phyloP scores from a whole-genome alignment of 805 yeast species.

The Sungouiella thailandica region DNA sequence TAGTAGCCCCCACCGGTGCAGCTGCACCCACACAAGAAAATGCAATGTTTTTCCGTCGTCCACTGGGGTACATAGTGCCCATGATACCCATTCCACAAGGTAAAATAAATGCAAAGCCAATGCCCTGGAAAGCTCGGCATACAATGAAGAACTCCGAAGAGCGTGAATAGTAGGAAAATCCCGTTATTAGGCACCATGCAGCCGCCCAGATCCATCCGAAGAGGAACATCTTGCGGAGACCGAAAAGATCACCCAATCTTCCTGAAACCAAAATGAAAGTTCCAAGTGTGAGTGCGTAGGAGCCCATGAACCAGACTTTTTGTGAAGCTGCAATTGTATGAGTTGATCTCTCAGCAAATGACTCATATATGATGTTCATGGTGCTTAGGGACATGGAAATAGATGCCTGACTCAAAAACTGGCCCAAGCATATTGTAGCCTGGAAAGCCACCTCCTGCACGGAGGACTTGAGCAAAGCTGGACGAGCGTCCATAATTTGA shows the following conservation, averaged over 20 bases:
- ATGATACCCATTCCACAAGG: slow-evolving; percentile 61
- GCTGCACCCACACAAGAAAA: slow-evolving; percentile 55
- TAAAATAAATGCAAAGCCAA: slow-evolving; percentile 54
- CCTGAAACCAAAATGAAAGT: slow-evolving; percentile 69
- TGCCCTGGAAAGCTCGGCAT: slow-evolving; percentile 60
- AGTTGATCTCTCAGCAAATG: slow-evolving; percentile 16
- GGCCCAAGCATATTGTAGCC: slow-evolving; percentile 20
- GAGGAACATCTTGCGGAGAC: slow-evolving; percentile 50
- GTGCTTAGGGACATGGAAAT: slow-evolving; percentile 35
- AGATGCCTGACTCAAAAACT: slow-evolving; percentile 33
- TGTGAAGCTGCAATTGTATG: slow-evolving; percentile 4
- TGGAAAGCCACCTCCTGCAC: slow-evolving; percentile 11
- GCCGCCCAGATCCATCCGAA: slow-evolving; percentile 53
- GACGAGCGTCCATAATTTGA: slow-evolving; percentile 8
- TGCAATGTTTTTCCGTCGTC: slow-evolving; percentile 46
- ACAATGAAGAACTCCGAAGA: slow-evolving; percentile 46
- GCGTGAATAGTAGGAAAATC: slow-evolving; percentile 48
- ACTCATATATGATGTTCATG: slow-evolving; percentile 30
- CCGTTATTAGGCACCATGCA: slow-evolving; percentile 58
- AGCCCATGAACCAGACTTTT: slow-evolving; percentile 57
- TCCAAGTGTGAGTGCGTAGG: slow-evolving; percentile 67
- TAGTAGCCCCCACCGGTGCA: slow-evolving; percentile 58
- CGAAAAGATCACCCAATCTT: slow-evolving; percentile 66
- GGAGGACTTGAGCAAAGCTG: slow-evolving; percentile 6
- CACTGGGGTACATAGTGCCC: slow-evolving; percentile 38